Evolutionary conservation across 306 rosid species (phyloP).

Genomic region (Phaseolus lunatus): DNA sequence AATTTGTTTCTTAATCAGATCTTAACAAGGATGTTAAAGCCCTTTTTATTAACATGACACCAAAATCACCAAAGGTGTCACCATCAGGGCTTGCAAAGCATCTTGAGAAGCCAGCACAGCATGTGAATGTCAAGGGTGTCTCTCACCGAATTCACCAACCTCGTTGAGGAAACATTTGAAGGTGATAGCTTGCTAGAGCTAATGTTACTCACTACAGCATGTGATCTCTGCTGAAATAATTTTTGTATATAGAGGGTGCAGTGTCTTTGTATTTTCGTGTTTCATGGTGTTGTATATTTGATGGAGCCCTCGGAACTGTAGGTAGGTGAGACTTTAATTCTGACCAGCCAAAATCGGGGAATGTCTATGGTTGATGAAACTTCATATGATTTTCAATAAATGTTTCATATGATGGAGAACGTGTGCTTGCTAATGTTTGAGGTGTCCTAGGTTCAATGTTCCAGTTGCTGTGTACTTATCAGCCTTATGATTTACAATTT

Average conservation of each 20-base stretch:
- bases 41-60: conserved; percentile 48
- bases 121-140: conserved; percentile 48
- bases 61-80: conserved; percentile 52
- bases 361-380: conserved; percentile 10
- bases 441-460: no score
- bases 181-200: conserved; percentile 27
- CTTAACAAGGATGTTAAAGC: conserved; percentile 45
- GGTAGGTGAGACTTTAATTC: conserved; percentile 31
- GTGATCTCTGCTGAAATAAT: neutral
- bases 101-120: conserved; percentile 57
- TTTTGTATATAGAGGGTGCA: conserved; percentile 41
- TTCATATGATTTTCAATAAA: neutral
- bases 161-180: conserved; percentile 43
- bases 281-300: conserved; percentile 28
- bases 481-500: no score
- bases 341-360: conserved; percentile 20
- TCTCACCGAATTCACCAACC: conserved; percentile 67
- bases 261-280: conserved; percentile 22
- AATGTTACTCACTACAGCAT: conserved; percentile 11
- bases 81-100: conserved; percentile 48
- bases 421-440: no score
- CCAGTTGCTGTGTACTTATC: no score
- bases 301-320: conserved; percentile 11
- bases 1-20: conserved; percentile 40
- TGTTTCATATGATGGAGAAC: neutral